Percentiles rank a stretch among this genome's conserved stretches.
Evolutionary conservation across 2,329 filamentous ascomycete species (phyloP).

Genomic region (Aspergillus jensenii): DNA sequence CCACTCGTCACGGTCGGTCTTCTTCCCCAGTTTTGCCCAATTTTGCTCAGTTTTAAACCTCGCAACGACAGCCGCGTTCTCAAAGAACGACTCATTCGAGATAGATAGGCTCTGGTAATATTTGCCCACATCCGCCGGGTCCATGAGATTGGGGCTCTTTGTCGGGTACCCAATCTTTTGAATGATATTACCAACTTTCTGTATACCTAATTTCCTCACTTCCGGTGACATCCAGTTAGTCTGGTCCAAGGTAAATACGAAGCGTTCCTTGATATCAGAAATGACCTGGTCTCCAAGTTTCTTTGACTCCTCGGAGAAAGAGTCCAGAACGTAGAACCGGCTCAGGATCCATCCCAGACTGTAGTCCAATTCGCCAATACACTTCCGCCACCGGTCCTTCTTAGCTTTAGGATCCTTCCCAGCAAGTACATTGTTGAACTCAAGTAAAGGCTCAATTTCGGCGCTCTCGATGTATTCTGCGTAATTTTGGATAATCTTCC

Average conservation of each 20-base stretch:
- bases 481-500: conserved; percentile 61
- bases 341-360: conserved; percentile 68
- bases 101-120: conserved; percentile 60
- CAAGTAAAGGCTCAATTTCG: conserved; percentile 58
- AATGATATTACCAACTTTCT: conserved; percentile 66
- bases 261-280: conserved; percentile 67
- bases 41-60: conserved; percentile 48
- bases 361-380: conserved; percentile 57
- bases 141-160: conserved; percentile 60
- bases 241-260: conserved; percentile 59
- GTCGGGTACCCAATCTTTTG: conserved; percentile 70
- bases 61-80: conserved; percentile 56
- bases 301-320: conserved; percentile 67
- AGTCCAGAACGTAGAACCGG: conserved; percentile 68
- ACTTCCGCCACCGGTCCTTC: conserved; percentile 67
- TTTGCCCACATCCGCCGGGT: conserved; percentile 54
- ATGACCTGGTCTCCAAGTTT: conserved; percentile 67
- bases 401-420: conserved; percentile 63
- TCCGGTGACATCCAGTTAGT: conserved; percentile 66
- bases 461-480: conserved; percentile 58
- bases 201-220: conserved; percentile 59
- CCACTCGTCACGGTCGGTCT: conserved; percentile 62
- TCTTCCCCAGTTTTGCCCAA: conserved; percentile 61
- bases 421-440: conserved; percentile 61
- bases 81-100: conserved; percentile 54